Evolutionary conservation across 306 rosid genomes (phyloP).

Genomic region (Medicago arabica): DNA sequence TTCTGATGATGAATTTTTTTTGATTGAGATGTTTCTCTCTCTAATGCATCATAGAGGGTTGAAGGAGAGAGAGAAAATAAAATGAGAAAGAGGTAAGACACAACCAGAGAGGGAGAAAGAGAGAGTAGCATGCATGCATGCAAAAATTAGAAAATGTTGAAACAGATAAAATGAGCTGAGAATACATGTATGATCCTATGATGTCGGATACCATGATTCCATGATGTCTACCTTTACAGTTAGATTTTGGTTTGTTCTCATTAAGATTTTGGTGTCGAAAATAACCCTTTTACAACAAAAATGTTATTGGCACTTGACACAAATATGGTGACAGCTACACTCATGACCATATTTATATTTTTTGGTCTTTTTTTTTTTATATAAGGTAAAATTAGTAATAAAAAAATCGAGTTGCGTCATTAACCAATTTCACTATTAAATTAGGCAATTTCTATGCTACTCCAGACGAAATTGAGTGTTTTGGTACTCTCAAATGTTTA

Average conservation of each 20-base stretch:
- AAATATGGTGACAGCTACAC: no score
- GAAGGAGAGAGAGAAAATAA: neutral
- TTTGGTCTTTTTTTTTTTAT: no score
- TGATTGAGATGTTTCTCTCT: neutral
- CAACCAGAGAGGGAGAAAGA: neutral
- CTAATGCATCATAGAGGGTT: neutral
- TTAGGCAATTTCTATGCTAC: no score
- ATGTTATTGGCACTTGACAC: no score
- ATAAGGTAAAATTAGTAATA: no score
- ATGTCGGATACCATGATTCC: neutral
- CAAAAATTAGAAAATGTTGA: constrained; percentile 13
- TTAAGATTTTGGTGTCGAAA: constrained; percentile 1
- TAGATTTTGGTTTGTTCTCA: neutral
- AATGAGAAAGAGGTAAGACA: neutral
- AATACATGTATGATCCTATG: constrained; percentile 12
- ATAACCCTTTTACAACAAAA: no score
- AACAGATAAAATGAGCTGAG: neutral
- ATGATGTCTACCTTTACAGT: neutral
- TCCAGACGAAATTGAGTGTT: no score
- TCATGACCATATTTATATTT: no score
- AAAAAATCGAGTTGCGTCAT: no score
- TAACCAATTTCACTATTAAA: no score
- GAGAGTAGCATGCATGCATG: constrained; percentile 3
- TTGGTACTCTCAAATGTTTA: no score
- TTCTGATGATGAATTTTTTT: neutral